These are phyloP conservation scores for Cystobasidium slooffiae DNA, from an alignment of 1,284 basidiomycete species.

Conservation along the genomic window DNA sequence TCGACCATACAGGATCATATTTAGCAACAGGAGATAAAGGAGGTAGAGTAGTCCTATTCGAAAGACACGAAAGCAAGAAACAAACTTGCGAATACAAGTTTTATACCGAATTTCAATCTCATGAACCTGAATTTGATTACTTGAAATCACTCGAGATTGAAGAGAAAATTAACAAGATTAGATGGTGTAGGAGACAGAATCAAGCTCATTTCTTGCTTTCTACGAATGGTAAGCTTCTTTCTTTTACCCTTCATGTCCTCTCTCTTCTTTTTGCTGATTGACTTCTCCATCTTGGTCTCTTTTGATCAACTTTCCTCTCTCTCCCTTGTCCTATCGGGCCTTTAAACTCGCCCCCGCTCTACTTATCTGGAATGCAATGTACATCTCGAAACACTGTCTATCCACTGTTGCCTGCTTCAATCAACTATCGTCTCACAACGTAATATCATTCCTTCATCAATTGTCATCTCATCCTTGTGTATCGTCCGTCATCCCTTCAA, in stretches of 20 bases:
- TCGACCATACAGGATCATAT: constrained; percentile 98
- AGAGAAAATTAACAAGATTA: constrained; percentile 99
- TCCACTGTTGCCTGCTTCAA: too few relatives aligned
- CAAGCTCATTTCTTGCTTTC: constrained; percentile 95
- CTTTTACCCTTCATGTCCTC: not conserved
- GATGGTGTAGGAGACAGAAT: constrained; percentile 99
- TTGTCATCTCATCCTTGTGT: not conserved
- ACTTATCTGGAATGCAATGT: too few relatives aligned
- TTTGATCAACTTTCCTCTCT: not conserved
- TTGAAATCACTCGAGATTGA: constrained; percentile 99
- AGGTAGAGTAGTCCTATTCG: constrained; percentile 96
- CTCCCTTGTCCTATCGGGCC: not conserved
- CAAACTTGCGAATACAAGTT: constrained; percentile 99
- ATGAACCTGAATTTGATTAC: constrained; percentile 99
- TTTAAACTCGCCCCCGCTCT: too few relatives aligned
- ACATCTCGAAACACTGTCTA: too few relatives aligned
- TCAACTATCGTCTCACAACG: not conserved
- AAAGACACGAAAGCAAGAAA: constrained; percentile 96
- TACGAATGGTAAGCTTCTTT: constrained; percentile 77
- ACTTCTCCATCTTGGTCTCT: not conserved
- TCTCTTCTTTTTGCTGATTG: not conserved
- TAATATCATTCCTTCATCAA: not conserved
- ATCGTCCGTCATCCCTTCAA: not conserved
- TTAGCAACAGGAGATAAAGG: constrained; percentile 99
- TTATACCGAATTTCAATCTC: constrained; percentile 99